These are phyloP conservation scores for Volvariella surrecta DNA, from an alignment of 1,284 basidiomycete species.

Conservation along the genomic window DNA sequence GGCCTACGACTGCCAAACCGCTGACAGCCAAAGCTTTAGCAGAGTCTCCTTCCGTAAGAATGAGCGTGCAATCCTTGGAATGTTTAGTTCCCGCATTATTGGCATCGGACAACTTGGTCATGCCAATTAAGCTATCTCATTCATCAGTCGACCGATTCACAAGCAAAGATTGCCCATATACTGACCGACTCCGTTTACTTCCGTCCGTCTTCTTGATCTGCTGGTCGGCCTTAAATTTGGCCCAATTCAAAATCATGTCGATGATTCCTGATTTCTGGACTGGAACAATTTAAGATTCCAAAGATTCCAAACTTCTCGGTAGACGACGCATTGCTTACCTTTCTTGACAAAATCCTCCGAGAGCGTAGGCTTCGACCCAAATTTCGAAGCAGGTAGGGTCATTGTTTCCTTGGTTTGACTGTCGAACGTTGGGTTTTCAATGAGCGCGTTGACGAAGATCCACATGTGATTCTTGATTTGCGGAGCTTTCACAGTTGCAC, in stretches of 20 bases:
- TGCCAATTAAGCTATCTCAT: conserved; percentile 66
- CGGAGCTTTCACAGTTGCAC: conserved; percentile 81
- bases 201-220: conserved; percentile 96
- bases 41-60: conserved; percentile 98
- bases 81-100: conserved; percentile 92
- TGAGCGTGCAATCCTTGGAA: conserved; percentile 85
- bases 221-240: conserved; percentile 95
- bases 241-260: conserved; percentile 92
- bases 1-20: conserved; percentile 90
- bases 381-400: conserved; percentile 85
- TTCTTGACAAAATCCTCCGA: conserved; percentile 97
- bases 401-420: conserved; percentile 98
- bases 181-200: conserved; percentile 80
- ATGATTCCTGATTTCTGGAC: conserved; percentile 89
- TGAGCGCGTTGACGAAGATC: conserved; percentile 95
- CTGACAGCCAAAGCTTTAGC: conserved; percentile 96
- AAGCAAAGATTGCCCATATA: conserved; percentile 4
- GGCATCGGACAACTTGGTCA: conserved; percentile 93
- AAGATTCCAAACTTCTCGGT: conserved; percentile 4
- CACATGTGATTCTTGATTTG: conserved; percentile 98
- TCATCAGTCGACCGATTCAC: background rate
- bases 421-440: conserved; percentile 99
- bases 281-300: conserved; percentile 20
- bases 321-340: conserved; percentile 39
- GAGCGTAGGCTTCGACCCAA: conserved; percentile 78